phyloP scores from a whole-genome alignment of 2,329 filamentous ascomycete genomes.

The Thielaviopsis ethacetica region DNA sequence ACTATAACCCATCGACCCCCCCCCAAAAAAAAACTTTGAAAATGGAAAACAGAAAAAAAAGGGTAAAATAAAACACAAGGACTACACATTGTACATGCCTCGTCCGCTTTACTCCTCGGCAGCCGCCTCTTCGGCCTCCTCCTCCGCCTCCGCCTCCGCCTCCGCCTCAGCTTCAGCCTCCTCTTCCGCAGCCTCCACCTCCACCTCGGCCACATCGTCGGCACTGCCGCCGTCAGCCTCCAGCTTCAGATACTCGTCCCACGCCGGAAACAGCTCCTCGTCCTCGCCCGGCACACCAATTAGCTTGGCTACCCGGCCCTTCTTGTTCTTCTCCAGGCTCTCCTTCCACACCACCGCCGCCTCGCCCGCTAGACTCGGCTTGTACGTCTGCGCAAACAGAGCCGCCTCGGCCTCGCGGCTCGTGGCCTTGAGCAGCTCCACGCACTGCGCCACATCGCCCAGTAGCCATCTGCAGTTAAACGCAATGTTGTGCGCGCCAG shows the following conservation, averaged over 20 bases:
- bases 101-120: neutral
- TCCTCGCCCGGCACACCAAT: conserved; percentile 71
- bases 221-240: conserved; percentile 49
- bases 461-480: conserved; percentile 84
- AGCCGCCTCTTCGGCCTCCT: conserved; percentile 8
- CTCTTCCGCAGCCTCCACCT: conserved; percentile 25
- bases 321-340: conserved; percentile 66
- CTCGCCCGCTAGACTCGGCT: conserved; percentile 55
- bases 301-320: conserved; percentile 67
- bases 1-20: neutral
- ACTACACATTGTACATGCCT: neutral
- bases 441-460: conserved; percentile 65
- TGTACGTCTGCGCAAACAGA: conserved; percentile 89
- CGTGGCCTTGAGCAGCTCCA: conserved; percentile 64
- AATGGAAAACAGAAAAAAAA: neutral
- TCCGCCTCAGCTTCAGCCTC: conserved; percentile 16
- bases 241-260: conserved; percentile 75
- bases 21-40: neutral
- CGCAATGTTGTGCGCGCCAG: conserved; percentile 77
- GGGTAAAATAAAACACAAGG: neutral
- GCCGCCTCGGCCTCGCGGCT: conserved; percentile 72
- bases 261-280: conserved; percentile 85
- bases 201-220: conserved; percentile 16
- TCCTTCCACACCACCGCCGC: conserved; percentile 70
- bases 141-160: conserved; percentile 16